phyloP scores from a whole-genome alignment of 768 basidiomycete species.

The Mycena albidolilacea region DNA sequence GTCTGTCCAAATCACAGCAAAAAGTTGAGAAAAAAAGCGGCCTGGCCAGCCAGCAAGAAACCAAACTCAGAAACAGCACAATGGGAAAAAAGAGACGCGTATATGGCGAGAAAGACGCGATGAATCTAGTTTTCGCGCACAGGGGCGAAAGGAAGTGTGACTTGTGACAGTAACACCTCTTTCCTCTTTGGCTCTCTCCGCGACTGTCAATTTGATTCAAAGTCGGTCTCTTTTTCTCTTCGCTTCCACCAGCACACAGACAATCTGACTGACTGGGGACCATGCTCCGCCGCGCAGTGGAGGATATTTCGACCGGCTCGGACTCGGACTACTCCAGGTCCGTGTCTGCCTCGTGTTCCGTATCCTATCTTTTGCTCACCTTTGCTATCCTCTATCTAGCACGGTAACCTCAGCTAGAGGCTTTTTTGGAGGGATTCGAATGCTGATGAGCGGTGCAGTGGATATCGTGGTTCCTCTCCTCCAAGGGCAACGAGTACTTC shows the following conservation, averaged over 20 bases:
- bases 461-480: constrained; percentile 98
- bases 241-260: neutral
- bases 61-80: no score
- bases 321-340: constrained; percentile 99
- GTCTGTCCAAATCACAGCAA: no score
- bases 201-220: constrained; percentile 16
- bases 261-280: neutral
- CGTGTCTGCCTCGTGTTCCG: constrained; percentile 49
- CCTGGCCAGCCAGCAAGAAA: no score
- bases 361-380: constrained; percentile 46
- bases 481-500: constrained; percentile 99
- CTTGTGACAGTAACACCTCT: constrained; percentile 13
- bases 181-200: constrained; percentile 1
- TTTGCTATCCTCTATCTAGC: constrained; percentile 43
- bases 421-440: neutral
- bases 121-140: no score
- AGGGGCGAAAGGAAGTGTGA: neutral
- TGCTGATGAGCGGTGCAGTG: constrained; percentile 65
- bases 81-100: no score
- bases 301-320: constrained; percentile 91
- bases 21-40: no score
- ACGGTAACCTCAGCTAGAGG: constrained; percentile 51
- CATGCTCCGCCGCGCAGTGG: constrained; percentile 64
- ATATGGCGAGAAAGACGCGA: no score
- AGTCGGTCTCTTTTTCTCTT: constrained; percentile 20